Conservation (phyloP, 306 rosid species). For the Cicer pinnatifidum region DNA sequence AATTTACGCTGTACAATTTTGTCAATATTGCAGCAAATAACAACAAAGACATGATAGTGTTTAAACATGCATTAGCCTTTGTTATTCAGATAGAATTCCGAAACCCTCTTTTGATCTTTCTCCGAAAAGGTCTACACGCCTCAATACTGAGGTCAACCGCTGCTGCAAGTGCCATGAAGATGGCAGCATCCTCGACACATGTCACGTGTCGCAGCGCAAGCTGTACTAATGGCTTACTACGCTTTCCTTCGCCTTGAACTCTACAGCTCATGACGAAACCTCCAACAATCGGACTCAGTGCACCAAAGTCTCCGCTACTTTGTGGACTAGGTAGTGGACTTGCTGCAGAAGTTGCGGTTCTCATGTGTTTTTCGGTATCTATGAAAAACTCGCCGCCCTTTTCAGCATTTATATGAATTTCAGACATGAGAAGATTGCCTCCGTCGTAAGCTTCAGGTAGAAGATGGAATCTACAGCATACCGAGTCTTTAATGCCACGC, state of each 20-base stretch:
- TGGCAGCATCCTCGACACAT: slow-evolving; percentile 90
- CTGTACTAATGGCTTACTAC: slow-evolving; percentile 76
- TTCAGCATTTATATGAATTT: slow-evolving; percentile 78
- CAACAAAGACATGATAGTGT: slow-evolving; percentile 13
- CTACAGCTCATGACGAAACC: slow-evolving; percentile 94
- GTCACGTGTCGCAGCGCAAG: slow-evolving; percentile 89
- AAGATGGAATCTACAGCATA: slow-evolving; percentile 81
- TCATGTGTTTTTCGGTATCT: slow-evolving; percentile 77
- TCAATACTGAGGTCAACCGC: slow-evolving; percentile 85
- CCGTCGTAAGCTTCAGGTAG: slow-evolving; percentile 77
- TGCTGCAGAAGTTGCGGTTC: slow-evolving; percentile 43
- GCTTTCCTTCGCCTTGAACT: slow-evolving; percentile 91
- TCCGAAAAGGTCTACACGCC: slow-evolving; percentile 80
- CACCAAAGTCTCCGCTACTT: slow-evolving; percentile 90
- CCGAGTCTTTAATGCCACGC: slow-evolving; percentile 73
- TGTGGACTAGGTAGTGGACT: slow-evolving; percentile 88
- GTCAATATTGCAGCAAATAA: slow-evolving; percentile 49
- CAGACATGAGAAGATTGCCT: slow-evolving; percentile 77
- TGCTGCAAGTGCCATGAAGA: slow-evolving; percentile 94
- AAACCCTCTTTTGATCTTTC: slow-evolving; percentile 64
- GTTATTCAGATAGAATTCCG: slow-evolving; percentile 56
- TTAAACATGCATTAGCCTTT: slow-evolving; percentile 28
- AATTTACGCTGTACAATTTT: slow-evolving; percentile 63
- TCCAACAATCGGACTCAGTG: slow-evolving; percentile 64
- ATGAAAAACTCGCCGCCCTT: slow-evolving; percentile 91